Evolutionary conservation across 129 eudicot species (phyloP).

Genomic region (Oenanthe sinensis): DNA sequence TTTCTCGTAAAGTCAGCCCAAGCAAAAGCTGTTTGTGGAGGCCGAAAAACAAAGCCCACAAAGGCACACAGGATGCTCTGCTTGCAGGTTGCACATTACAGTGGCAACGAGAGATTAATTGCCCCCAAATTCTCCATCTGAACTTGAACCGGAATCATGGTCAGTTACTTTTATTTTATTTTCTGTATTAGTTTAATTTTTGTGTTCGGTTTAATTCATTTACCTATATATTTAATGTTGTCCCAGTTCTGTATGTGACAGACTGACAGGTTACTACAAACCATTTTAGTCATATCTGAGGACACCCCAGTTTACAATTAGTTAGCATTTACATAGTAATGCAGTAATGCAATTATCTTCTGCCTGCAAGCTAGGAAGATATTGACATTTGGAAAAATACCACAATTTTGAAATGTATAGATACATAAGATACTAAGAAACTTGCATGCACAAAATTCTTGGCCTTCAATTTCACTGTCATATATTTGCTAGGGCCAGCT

Average conservation of each 20-base stretch:
- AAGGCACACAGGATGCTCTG: not conserved
- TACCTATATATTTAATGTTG: not conserved
- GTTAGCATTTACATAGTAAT: slow-evolving; percentile 3
- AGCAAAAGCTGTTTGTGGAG: not conserved
- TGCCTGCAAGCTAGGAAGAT: slow-evolving; percentile 1
- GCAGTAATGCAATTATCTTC: not conserved
- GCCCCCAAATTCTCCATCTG: not conserved
- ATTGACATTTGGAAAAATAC: not conserved
- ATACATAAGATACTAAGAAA: not conserved
- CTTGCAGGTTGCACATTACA: not conserved
- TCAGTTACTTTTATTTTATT: not conserved
- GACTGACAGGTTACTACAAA: not conserved
- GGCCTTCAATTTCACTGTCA: slow-evolving; percentile 5
- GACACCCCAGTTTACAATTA: too few species aligned
- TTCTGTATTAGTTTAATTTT: not conserved
- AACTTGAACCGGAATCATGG: not conserved
- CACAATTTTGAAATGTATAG: not conserved
- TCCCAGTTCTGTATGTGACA: not conserved
- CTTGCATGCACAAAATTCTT: not conserved
- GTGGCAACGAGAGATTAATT: not conserved
- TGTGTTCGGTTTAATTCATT: not conserved
- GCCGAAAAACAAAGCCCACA: not conserved
- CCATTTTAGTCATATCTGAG: not conserved
- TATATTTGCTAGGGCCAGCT: slow-evolving; percentile 30
- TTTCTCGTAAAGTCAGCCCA: not conserved